A percentile compares a stretch with the other conserved stretches of the same genome.
These are phyloP conservation scores for Podospora anserina DNA, from an alignment of 495 filamentous ascomycete genomes.

Conservation along the genomic window DNA sequence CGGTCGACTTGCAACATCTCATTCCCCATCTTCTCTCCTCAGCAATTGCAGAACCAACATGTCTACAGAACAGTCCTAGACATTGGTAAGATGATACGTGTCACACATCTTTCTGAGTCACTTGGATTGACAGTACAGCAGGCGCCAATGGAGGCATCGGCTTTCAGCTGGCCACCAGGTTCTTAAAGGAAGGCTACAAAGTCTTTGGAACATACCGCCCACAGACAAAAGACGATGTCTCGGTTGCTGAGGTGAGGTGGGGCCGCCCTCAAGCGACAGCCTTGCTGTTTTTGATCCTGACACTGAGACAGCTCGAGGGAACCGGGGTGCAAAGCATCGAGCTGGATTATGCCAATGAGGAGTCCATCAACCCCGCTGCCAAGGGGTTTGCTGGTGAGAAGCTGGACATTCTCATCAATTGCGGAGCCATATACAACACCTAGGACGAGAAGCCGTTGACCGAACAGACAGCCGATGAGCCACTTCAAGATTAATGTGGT, in stretches of 20 bases:
- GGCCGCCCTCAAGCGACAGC: conserved; percentile 10
- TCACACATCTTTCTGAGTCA: neutral
- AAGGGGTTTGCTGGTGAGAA: neutral
- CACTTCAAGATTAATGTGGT: conserved; percentile 21
- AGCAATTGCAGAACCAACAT: neutral
- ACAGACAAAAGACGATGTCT: conserved; percentile 11
- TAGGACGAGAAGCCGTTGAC: conserved; percentile 18
- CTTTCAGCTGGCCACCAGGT: neutral
- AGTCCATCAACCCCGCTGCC: neutral
- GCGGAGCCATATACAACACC: conserved; percentile 12
- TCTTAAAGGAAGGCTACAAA: conserved; percentile 7
- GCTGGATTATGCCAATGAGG: neutral
- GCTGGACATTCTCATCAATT: conserved; percentile 14
- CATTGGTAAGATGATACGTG: neutral
- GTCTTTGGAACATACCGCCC: conserved; percentile 18
- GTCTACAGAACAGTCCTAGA: neutral
- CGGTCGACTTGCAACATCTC: neutral
- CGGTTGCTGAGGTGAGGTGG: conserved; percentile 3
- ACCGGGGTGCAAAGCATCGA: neutral
- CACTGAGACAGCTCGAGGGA: neutral
- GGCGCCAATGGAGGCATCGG: neutral
- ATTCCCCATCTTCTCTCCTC: neutral
- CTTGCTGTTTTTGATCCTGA: conserved; percentile 11
- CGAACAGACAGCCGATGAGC: conserved; percentile 9
- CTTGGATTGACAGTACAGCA: neutral